A percentile compares a stretch with the other conserved stretches of the same genome.
Conservation (phyloP, 148 eudicot species). For the Rhododendron simsii region DNA sequence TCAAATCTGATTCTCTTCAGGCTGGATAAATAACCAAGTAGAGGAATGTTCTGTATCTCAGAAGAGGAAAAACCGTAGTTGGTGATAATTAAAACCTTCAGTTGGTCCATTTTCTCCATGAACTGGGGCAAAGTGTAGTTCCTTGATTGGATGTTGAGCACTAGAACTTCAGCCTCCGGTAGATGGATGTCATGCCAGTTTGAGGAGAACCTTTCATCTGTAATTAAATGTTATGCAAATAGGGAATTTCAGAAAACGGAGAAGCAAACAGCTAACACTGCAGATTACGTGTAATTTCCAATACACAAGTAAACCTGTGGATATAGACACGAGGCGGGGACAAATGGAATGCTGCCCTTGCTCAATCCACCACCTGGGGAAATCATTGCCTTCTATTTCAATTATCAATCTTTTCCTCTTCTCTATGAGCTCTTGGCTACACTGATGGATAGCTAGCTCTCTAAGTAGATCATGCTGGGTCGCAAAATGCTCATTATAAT, state of each 20-base stretch:
- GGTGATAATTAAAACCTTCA: slow-evolving; percentile 19
- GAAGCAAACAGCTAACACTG: background rate
- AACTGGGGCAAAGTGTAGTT: slow-evolving; percentile 17
- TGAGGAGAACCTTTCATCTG: slow-evolving; percentile 21
- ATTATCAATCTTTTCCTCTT: slow-evolving; percentile 12
- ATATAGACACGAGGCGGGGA: slow-evolving; percentile 21
- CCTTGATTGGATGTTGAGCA: slow-evolving; percentile 10
- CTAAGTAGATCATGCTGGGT: slow-evolving; percentile 25
- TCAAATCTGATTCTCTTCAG: slow-evolving; percentile 20
- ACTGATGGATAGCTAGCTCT: slow-evolving; percentile 15
- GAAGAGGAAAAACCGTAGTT: slow-evolving; percentile 15
- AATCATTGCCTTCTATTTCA: slow-evolving; percentile 12
- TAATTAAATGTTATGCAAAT: background rate
- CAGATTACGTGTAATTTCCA: background rate
- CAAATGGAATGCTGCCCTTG: background rate
- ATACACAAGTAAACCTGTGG: slow-evolving; percentile 14
- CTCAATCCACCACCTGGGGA: slow-evolving; percentile 10
- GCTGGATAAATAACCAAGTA: slow-evolving; percentile 11
- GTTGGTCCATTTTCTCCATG: slow-evolving; percentile 9
- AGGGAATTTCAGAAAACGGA: background rate
- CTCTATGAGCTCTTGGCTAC: slow-evolving; percentile 10
- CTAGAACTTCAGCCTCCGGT: slow-evolving; percentile 12
- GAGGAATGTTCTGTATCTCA: background rate
- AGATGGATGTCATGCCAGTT: slow-evolving; percentile 11
- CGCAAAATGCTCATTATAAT: slow-evolving; percentile 14